Evolutionary conservation across 768 basidiomycete genomes (phyloP).

Genomic region (Termitomyces sp.): DNA sequence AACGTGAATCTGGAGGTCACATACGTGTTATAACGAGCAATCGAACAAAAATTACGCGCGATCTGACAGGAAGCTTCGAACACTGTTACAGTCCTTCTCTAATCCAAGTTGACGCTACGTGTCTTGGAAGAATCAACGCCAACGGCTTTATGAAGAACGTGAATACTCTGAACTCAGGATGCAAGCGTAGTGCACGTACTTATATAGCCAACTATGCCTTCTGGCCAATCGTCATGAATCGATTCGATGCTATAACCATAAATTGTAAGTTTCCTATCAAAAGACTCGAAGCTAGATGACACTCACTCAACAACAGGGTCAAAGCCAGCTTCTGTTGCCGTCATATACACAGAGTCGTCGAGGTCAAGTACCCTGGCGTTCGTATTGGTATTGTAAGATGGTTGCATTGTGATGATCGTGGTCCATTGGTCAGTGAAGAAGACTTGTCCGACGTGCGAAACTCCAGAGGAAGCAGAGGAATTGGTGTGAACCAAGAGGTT

Average conservation of each 20-base stretch:
- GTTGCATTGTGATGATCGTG: slow-evolving; percentile 23
- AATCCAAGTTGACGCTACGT: background rate
- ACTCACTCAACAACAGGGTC: slow-evolving; percentile 26
- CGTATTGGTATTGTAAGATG: slow-evolving; percentile 29
- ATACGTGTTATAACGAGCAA: no score
- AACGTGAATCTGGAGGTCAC: no score
- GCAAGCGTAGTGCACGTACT: slow-evolving; percentile 19
- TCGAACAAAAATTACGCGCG: no score
- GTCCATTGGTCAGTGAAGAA: slow-evolving; percentile 39
- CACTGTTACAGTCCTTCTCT: no score
- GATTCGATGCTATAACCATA: slow-evolving; percentile 18
- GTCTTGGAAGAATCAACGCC: slow-evolving; percentile 25
- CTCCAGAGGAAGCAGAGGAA: slow-evolving; percentile 23
- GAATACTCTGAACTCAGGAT: background rate
- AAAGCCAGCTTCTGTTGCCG: slow-evolving; percentile 23
- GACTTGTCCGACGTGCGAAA: slow-evolving; percentile 33
- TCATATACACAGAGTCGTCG: slow-evolving; percentile 26
- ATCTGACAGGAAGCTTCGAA: background rate
- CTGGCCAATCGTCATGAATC: slow-evolving; percentile 27
- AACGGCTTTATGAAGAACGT: slow-evolving; percentile 20
- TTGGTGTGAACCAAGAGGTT: slow-evolving; percentile 31
- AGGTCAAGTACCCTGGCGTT: slow-evolving; percentile 26
- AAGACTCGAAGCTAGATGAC: background rate
- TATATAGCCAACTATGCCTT: slow-evolving; percentile 29
- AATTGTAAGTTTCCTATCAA: background rate